These are phyloP conservation scores for Pichia insulana DNA, from an alignment of 805 yeast species.

Conservation along the genomic window DNA sequence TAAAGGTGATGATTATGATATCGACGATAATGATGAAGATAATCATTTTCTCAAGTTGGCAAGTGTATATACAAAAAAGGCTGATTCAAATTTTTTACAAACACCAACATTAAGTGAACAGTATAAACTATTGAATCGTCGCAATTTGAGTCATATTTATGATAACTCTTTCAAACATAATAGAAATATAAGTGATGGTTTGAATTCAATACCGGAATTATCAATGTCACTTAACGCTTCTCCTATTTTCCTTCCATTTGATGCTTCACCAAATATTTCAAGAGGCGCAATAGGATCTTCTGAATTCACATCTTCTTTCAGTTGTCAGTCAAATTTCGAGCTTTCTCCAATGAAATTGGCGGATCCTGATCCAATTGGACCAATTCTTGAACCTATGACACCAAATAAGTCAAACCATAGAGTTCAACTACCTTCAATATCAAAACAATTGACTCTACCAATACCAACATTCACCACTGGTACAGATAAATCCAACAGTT, in stretches of 20 bases:
- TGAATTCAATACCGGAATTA: slow-evolving; percentile 9
- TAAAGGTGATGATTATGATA: background rate
- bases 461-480: too few relatives aligned
- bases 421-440: slow-evolving; percentile 14
- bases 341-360: slow-evolving; percentile 46
- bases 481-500: background rate
- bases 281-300: slow-evolving; percentile 13
- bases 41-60: too few relatives aligned
- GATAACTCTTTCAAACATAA: background rate
- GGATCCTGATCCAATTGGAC: slow-evolving; percentile 63
- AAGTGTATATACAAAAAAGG: background rate
- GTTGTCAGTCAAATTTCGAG: slow-evolving; percentile 57
- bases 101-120: background rate
- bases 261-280: slow-evolving; percentile 20
- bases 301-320: slow-evolving; percentile 56
- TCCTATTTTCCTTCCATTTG: slow-evolving; percentile 17
- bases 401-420: slow-evolving; percentile 30
- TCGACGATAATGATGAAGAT: slow-evolving; percentile 1
- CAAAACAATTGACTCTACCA: slow-evolving; percentile 8
- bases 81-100: background rate
- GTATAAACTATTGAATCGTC: background rate
- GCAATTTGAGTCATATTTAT: background rate
- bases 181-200: slow-evolving; percentile 2
- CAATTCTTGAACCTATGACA: slow-evolving; percentile 55
- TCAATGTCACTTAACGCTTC: slow-evolving; percentile 9